Percentiles rank a stretch among this genome's conserved stretches.
Evolutionary conservation across 2,329 filamentous ascomycete genomes (phyloP).

Genomic region (Magnaporthiopsis incrustans): DNA sequence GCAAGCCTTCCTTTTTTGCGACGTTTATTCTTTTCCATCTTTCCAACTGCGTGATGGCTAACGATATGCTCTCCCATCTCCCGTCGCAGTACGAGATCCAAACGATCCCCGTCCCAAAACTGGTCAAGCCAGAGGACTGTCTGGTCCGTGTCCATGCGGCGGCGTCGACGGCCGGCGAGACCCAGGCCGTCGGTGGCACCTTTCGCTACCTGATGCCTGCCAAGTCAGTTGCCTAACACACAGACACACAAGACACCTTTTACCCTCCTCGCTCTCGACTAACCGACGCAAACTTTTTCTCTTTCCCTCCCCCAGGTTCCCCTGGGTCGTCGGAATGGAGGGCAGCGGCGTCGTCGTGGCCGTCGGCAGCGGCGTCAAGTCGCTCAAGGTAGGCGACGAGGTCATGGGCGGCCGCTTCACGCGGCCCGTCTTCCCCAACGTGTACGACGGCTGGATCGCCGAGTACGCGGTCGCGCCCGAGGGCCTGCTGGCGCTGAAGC

Average conservation of each 20-base stretch:
- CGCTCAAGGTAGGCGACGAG: constrained; percentile 24
- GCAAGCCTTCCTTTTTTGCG: neutral
- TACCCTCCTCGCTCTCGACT: too few relatives aligned
- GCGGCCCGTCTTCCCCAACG: constrained; percentile 26
- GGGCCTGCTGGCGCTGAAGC: constrained; percentile 25
- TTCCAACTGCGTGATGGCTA: neutral
- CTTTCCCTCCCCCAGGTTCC: constrained; percentile 13
- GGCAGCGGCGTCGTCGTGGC: constrained; percentile 23
- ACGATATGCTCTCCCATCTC: neutral
- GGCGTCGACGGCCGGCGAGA: constrained; percentile 27
- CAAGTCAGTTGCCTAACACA: constrained; percentile 14
- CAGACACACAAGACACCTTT: too few relatives aligned
- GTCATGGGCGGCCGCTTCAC: constrained; percentile 30
- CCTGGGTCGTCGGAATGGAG: constrained; percentile 18
- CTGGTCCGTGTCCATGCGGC: constrained; percentile 32
- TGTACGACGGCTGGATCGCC: constrained; percentile 25
- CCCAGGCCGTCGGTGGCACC: constrained; percentile 20
- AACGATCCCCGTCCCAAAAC: constrained; percentile 35
- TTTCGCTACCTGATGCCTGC: constrained; percentile 17
- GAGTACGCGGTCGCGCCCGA: constrained; percentile 32
- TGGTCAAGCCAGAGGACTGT: constrained; percentile 33
- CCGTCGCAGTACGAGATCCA: constrained; percentile 27
- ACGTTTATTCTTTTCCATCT: neutral
- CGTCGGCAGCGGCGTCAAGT: constrained; percentile 20
- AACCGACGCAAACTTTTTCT: neutral